Base-by-base conservation (phyloP, 345 rosid genomes). In the Isatis tinctoria region DNA sequence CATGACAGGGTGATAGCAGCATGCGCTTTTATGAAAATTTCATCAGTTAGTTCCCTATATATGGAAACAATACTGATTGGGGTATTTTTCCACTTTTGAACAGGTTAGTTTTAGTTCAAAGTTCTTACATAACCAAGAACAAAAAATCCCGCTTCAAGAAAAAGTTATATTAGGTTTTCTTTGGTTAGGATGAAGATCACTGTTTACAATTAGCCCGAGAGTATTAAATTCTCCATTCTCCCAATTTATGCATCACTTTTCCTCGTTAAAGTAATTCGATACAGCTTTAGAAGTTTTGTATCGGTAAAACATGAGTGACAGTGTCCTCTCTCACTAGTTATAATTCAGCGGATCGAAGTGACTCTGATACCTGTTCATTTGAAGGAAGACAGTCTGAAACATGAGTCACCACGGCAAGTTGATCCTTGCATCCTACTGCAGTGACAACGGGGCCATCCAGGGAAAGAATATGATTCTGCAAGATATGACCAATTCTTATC, bases 381-480 rank as follows among this genome's bases (percentile, higher is more conserved):
- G 96, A 86, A 33, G 95, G 85, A 78, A 91, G 93, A 72, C 92
- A 83, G 71, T 87, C 91, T 62, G 97, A 83, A 74, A 80, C 88
- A 87, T 90, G 97, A 75, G 79, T 84, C 45, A 90, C 96, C 62
- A 95, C 84, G 12, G 91, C 97, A 75, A 92, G 92, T 73, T 82
- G 86, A 82, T 95, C 84, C 74, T 74, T 84, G 80, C 85, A 88
- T 79, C 93, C 99, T 64, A 92, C 83, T 65, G 97, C 89, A 51
- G 96, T 85, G 77, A 90, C 96, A 30, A 85, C 89, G 2, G 92
- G 97, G 22, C 99, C 99, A 47, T 87, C 87, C 79, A 95, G 87
- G 60, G 97, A 92, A 43, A 95, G 70, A 74, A 92, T 74, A 70
- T 90, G 89, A 75, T 81, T 92, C 99, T 95, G 87, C 83, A 84